A percentile compares a stretch with the other conserved stretches of the same genome.
phyloP scores from a whole-genome alignment of 1,284 basidiomycete species.

The Athelia psychrophila region DNA sequence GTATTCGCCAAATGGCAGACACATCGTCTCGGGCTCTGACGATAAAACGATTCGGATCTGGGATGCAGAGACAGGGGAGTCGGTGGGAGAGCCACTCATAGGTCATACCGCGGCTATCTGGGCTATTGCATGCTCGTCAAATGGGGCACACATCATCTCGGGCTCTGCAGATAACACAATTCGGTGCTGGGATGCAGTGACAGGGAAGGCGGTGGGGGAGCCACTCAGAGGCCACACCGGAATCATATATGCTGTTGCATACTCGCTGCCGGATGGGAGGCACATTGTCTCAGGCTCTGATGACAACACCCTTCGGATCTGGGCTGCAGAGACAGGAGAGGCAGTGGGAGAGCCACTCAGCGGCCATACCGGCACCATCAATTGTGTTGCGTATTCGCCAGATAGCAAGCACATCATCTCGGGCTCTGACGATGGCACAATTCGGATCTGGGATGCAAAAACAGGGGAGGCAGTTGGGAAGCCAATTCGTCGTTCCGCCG shows the following conservation, averaged over 20 bases:
- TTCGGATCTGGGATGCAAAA: not conserved
- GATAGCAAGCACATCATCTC: not conserved
- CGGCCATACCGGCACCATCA: not conserved
- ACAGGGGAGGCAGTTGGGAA: not conserved
- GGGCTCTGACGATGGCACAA: not conserved
- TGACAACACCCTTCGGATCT: not conserved
- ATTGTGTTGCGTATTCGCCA: not conserved
- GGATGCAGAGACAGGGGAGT: slow-evolving; percentile 10
- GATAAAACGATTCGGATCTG: slow-evolving; percentile 12
- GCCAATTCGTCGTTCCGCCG: not conserved
- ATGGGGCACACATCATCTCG: not conserved
- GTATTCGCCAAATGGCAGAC: slow-evolving; percentile 11
- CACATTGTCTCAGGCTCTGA: not conserved
- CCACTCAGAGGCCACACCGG: not conserved
- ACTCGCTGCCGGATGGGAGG: not conserved
- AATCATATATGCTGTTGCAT: not conserved
- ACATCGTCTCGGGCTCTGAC: slow-evolving; percentile 11
- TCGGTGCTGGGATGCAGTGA: not conserved
- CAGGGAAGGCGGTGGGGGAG: not conserved
- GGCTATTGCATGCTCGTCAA: not conserved
- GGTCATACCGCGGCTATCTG: not conserved
- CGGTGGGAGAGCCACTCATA: not conserved
- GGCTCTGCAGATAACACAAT: not conserved
- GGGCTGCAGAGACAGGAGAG: not conserved
- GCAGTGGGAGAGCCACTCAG: not conserved